These are phyloP conservation scores for Fusarium pininemorale DNA, from an alignment of 2,329 filamentous ascomycete species.

Conservation along the genomic window DNA sequence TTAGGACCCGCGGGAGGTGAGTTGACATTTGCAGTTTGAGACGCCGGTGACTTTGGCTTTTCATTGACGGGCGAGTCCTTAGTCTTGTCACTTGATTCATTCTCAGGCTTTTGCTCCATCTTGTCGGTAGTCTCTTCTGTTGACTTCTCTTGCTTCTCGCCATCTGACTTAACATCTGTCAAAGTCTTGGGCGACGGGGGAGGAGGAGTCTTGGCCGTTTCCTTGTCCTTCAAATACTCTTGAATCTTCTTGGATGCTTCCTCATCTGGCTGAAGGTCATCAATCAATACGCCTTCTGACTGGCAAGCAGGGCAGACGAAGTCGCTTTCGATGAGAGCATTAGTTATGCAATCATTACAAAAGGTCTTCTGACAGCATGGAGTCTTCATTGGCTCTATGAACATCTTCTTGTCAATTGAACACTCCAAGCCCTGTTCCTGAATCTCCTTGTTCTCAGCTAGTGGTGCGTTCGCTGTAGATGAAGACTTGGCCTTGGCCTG, in stretches of 20 bases:
- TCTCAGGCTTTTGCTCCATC: conserved; percentile 49
- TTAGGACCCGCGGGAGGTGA: conserved; percentile 46
- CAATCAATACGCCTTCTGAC: conserved; percentile 89
- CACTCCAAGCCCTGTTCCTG: conserved; percentile 91
- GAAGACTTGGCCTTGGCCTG: conserved; percentile 93
- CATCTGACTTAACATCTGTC: conserved; percentile 30
- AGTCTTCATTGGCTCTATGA: conserved; percentile 98
- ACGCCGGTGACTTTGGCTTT: conserved; percentile 49
- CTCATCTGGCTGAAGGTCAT: conserved; percentile 86
- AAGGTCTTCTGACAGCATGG: conserved; percentile 98
- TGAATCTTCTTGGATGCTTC: conserved; percentile 82
- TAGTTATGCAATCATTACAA: conserved; percentile 99
- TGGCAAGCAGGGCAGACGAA: conserved; percentile 94
- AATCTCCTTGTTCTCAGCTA: conserved; percentile 83
- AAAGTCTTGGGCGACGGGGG: conserved; percentile 46
- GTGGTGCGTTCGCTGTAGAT: conserved; percentile 80
- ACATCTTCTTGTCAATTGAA: conserved; percentile 96
- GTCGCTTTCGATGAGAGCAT: conserved; percentile 98
- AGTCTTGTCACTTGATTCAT: conserved; percentile 24
- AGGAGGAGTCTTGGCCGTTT: conserved; percentile 55
- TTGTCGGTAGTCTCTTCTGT: conserved; percentile 51
- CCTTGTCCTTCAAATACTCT: conserved; percentile 71
- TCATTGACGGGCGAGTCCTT: conserved; percentile 39
- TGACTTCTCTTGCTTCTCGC: conserved; percentile 36
- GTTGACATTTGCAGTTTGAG: conserved; percentile 34